A percentile compares a stretch with the other conserved stretches of the same genome.
These are phyloP conservation scores for Rutstroemia sydowiana DNA, from an alignment of 2,329 filamentous ascomycete genomes.

Conservation along the genomic window DNA sequence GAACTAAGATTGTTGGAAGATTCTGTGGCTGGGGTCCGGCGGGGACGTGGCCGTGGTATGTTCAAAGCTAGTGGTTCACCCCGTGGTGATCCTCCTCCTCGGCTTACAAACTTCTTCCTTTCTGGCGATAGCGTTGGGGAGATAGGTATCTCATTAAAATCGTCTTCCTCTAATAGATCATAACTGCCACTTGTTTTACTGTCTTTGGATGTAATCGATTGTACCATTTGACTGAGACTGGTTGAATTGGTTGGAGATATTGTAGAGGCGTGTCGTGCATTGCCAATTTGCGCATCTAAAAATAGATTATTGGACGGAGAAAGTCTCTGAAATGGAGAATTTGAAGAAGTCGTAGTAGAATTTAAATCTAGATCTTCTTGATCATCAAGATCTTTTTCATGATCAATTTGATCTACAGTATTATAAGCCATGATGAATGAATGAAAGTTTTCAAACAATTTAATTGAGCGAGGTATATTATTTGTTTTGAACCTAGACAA, in stretches of 20 bases:
- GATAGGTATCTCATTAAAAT: conserved; percentile 10
- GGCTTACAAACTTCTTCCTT: conserved; percentile 7
- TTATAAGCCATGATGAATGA: conserved; percentile 14
- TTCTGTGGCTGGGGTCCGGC: conserved; percentile 17
- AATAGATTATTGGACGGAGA: conserved; percentile 16
- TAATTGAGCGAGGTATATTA: neutral
- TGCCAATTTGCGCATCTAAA: conserved; percentile 16
- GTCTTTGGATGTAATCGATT: conserved; percentile 13
- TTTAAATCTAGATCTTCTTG: conserved; percentile 3
- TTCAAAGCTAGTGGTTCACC: conserved; percentile 11
- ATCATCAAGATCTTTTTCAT: conserved; percentile 3
- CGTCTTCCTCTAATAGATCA: conserved; percentile 19
- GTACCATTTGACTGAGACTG: conserved; percentile 11
- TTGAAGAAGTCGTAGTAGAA: neutral
- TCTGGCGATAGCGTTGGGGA: conserved; percentile 1
- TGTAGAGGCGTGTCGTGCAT: conserved; percentile 14
- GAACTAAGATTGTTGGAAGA: conserved; percentile 9
- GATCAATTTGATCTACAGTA: conserved; percentile 11
- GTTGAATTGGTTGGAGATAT: conserved; percentile 1
- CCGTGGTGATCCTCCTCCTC: neutral
- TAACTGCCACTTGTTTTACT: conserved; percentile 14
- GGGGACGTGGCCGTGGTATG: conserved; percentile 16
- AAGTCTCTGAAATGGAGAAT: conserved; percentile 7
- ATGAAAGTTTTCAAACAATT: neutral
- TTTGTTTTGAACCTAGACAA: no score